Conservation (phyloP, 768 basidiomycete genomes). For the Russula vinacea region DNA sequence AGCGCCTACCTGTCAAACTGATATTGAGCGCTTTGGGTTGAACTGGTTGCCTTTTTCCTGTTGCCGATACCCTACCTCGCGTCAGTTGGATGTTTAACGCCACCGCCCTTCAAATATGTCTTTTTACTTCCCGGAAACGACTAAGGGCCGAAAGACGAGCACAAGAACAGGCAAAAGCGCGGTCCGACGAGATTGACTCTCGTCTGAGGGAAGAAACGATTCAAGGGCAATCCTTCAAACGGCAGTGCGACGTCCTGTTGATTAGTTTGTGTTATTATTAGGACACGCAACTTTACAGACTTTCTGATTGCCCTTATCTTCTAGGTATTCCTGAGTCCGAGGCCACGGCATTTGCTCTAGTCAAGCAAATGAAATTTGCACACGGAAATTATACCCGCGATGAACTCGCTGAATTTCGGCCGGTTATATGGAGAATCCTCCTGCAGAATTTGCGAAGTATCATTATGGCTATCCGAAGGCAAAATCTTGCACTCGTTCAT, state of each 20-base stretch:
- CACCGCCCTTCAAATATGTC: not conserved
- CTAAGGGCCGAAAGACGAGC: not conserved
- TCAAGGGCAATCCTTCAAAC: constrained; percentile 51
- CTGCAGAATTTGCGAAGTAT: constrained; percentile 1
- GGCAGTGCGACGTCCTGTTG: constrained; percentile 85
- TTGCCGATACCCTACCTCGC: no score
- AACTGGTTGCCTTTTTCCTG: no score
- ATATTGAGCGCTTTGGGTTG: no score
- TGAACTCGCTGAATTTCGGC: constrained; percentile 1
- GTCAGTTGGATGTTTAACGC: not conserved
- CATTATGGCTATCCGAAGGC: not conserved
- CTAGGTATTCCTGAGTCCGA: constrained; percentile 17
- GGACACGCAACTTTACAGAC: not conserved
- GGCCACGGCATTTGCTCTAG: not conserved
- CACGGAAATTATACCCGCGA: constrained; percentile 45
- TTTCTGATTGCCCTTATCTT: no score
- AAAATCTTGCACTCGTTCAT: no score
- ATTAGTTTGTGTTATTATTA: constrained; percentile 56
- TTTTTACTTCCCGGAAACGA: not conserved
- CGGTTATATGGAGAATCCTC: constrained; percentile 9
- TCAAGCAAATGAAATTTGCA: constrained; percentile 3
- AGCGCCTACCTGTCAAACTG: no score
- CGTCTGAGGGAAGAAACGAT: constrained; percentile 65
- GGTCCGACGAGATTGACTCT: constrained; percentile 73
- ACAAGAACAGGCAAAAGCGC: constrained; percentile 40